Conservation (phyloP, 2,329 filamentous ascomycete species). For the Aspergillus alliaceus region DNA sequence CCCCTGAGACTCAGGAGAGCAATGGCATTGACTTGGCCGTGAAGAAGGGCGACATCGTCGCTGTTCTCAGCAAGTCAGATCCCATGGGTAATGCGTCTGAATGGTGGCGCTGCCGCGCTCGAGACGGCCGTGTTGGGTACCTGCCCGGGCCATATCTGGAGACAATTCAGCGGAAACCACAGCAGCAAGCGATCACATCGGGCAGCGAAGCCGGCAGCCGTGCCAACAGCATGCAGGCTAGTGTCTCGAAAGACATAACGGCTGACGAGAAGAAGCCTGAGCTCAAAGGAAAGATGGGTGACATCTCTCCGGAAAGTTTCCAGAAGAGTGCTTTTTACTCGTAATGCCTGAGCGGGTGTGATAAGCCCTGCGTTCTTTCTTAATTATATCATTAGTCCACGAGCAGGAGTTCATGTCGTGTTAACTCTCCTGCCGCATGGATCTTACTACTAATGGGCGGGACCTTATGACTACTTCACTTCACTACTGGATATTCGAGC, state of each 20-base stretch:
- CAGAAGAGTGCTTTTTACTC: slow-evolving; percentile 70
- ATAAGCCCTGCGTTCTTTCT: not conserved
- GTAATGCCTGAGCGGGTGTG: slow-evolving; percentile 32
- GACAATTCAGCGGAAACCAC: slow-evolving; percentile 60
- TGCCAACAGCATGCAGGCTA: slow-evolving; percentile 54
- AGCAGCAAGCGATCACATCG: slow-evolving; percentile 45
- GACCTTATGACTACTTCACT: not conserved
- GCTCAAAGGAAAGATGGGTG: slow-evolving; percentile 60
- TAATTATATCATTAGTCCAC: slow-evolving; percentile 17
- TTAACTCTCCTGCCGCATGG: not conserved
- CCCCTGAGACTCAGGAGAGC: slow-evolving; percentile 65
- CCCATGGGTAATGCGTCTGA: slow-evolving; percentile 89
- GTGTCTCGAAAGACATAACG: slow-evolving; percentile 19
- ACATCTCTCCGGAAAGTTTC: slow-evolving; percentile 68
- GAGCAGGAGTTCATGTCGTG: not conserved
- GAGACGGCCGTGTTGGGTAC: slow-evolving; percentile 89
- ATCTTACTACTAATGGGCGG: not conserved
- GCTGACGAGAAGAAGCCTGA: slow-evolving; percentile 46
- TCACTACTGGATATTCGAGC: not conserved
- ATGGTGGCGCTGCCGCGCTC: slow-evolving; percentile 93
- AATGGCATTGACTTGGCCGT: slow-evolving; percentile 84
- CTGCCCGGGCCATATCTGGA: slow-evolving; percentile 89
- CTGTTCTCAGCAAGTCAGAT: slow-evolving; percentile 88
- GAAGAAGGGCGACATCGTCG: slow-evolving; percentile 93
- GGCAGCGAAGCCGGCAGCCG: slow-evolving; percentile 47